Evolutionary conservation across 129 eudicot genomes (phyloP), one percentile per base, ranked within the genome.

Genomic region (Logfia minima): DNA sequence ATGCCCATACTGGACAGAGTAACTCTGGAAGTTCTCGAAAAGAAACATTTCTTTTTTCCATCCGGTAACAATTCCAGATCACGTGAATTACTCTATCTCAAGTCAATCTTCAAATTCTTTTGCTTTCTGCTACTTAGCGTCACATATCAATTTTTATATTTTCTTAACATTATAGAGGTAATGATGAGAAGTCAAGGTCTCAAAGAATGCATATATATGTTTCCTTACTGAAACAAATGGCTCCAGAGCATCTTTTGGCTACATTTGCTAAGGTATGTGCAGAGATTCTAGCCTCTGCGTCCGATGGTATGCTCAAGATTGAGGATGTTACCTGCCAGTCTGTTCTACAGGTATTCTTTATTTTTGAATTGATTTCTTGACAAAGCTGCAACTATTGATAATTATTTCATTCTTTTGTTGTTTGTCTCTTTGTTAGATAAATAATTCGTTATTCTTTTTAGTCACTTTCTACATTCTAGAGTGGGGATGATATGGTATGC

Each of bases 181-280:
- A 92, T 84, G 94, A 95, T 76, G 92, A 88, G 80, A 83, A 75
- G 64, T 88, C 97, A 28, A 92, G 92, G 88, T 87, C 88, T 70
- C 84, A 80, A 80, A 88, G 97, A 80, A 89, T 95, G 99, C 97
- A 89, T 80, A 88, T 95, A 28, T 95, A 92, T 72, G 83, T 81
- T 51, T 88, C 97, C 41, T 71, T 95, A 80, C 78, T 95, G 80
- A 92, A 95, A 85, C 99, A 95, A 84, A 95, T 95, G 99, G 96
- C 96, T 80, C 97, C 99, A 0, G 99, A 89, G 87, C 97, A 95
- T 66, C 97, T 95, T 68, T 75, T 95, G 77, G 99, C 99, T 35
- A 89, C 99, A 22, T 95, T 95, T 77, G 94, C 99, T 3, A 95
- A 95, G 76, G 89, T 95, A 58, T 89, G 96, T 77, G 94, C 99